These are phyloP conservation scores for Xylaria digitata DNA, from an alignment of 2,329 filamentous ascomycete genomes.

Conservation along the genomic window DNA sequence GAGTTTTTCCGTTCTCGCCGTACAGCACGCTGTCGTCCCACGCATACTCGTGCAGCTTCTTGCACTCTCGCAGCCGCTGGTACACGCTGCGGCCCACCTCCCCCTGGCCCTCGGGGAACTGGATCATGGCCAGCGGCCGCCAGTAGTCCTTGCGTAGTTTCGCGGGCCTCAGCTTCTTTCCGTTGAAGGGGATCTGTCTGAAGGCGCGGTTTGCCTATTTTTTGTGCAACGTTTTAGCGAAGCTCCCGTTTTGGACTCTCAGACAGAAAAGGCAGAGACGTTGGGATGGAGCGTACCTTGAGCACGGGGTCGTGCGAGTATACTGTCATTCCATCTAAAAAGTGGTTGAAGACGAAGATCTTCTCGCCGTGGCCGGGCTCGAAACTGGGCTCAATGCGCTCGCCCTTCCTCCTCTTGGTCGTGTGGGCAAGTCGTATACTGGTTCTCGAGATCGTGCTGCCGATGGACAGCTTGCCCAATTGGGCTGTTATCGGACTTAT, in stretches of 20 bases:
- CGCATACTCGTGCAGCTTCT: constrained; percentile 69
- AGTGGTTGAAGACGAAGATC: constrained; percentile 67
- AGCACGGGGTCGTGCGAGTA: constrained; percentile 62
- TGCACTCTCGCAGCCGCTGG: constrained; percentile 73
- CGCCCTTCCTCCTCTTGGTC: constrained; percentile 38
- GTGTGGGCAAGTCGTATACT: constrained; percentile 55
- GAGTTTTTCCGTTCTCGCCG: constrained; percentile 50
- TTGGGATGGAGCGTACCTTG: constrained; percentile 54
- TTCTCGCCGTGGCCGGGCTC: constrained; percentile 63
- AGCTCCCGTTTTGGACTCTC: neutral
- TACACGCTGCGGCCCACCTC: constrained; percentile 68
- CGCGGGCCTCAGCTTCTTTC: constrained; percentile 73
- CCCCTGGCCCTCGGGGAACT: constrained; percentile 65
- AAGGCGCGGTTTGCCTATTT: constrained; percentile 43
- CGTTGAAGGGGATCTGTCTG: constrained; percentile 64
- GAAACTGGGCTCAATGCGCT: constrained; percentile 40
- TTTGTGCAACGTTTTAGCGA: constrained; percentile 15
- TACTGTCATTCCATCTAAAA: constrained; percentile 62
- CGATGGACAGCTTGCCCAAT: constrained; percentile 56
- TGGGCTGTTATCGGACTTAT: constrained; percentile 51
- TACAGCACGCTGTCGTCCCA: constrained; percentile 64
- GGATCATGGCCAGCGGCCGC: constrained; percentile 69
- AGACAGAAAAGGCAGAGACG: neutral
- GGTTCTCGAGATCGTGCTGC: constrained; percentile 48
- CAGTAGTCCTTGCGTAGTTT: constrained; percentile 76